Conservation (phyloP, 176 grass and related monocot species). For the Cenchrus purpureus region DNA sequence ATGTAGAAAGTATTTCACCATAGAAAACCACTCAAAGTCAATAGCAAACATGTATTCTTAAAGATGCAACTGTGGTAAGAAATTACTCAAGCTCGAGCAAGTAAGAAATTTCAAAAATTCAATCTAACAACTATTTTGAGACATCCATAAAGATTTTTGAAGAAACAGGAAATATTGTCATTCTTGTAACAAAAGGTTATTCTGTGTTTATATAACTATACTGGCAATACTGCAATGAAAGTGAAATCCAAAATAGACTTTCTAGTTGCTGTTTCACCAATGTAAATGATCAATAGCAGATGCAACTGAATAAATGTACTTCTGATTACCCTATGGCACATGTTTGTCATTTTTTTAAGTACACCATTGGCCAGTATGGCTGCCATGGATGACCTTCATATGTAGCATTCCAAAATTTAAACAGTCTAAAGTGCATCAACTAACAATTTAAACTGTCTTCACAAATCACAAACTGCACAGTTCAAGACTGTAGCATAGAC, state of each 20-base stretch:
- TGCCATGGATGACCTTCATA: neutral
- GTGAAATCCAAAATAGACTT: neutral
- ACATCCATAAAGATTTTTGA: neutral
- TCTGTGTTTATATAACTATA: neutral
- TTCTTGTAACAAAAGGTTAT: neutral
- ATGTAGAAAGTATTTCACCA: constrained; percentile 4
- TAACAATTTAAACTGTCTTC: constrained; percentile 17
- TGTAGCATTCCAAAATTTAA: neutral
- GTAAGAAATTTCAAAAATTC: neutral
- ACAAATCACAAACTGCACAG: neutral
- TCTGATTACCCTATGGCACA: neutral
- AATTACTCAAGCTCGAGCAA: neutral
- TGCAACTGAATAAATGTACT: constrained; percentile 2
- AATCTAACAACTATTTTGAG: constrained; percentile 21
- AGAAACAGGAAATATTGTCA: too few relatives aligned
- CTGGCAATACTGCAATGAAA: neutral
- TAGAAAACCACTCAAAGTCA: neutral
- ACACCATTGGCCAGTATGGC: neutral
- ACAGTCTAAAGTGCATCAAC: neutral
- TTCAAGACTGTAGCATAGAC: too few relatives aligned
- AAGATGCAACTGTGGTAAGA: constrained; percentile 4
- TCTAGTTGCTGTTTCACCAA: neutral
- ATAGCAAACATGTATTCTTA: neutral
- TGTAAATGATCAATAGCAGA: neutral
- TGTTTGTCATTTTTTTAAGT: constrained; percentile 2